Base-by-base conservation (phyloP, 305 asterid genomes). In the Ilex paraguariensis region DNA sequence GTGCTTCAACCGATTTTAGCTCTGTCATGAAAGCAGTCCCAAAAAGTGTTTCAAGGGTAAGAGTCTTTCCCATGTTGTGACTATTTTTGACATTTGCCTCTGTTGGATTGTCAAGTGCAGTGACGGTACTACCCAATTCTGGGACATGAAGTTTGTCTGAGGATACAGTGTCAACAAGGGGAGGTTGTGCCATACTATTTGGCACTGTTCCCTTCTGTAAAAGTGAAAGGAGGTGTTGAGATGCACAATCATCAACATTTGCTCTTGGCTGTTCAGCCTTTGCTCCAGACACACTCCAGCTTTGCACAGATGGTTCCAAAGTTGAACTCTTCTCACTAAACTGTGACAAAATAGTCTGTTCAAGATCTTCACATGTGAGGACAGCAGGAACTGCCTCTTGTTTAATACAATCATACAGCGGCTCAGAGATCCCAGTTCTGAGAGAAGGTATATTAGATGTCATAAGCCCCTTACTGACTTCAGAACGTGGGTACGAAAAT, bases 1-100 rank as follows among this genome's bases (percentile, higher is more conserved):
- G 97, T 62, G 97, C 97, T 61, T 84, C 82, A 66, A 79, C 94
- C 51, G 97, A 90, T 71, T 90, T 86, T n/a, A 93, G 85, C 80
- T 90, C 98, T 65, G 76, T 71, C 97, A 94, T 90, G 70, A 94
- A 94, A 81, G 96, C 93, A 79, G 87, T 73, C 66, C 97, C 98
- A 78, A 94, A 94, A 48, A 92, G 96, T 17, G 95, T 78, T 81
- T 92, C 98, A 36, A 92, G 95, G 40, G 97, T 85, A 53, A 85
- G 85, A 8, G 70, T 28, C 46, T 79, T 74, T 59, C 82, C 95
- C 53, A 64, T 57, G 61, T 60, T 50, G 16, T 72, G 76, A 40
- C 49, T 16, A 70, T 62, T 55, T 61, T 70, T 75, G 50, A 65
- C 65, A 67, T 82, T 87, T 63, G 77, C 88, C 71, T 73, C 78